Percentiles rank a stretch among this genome's conserved stretches.
Conservation (phyloP, 1,139 yeast species). For the Saccharomyces hybrid region DNA sequence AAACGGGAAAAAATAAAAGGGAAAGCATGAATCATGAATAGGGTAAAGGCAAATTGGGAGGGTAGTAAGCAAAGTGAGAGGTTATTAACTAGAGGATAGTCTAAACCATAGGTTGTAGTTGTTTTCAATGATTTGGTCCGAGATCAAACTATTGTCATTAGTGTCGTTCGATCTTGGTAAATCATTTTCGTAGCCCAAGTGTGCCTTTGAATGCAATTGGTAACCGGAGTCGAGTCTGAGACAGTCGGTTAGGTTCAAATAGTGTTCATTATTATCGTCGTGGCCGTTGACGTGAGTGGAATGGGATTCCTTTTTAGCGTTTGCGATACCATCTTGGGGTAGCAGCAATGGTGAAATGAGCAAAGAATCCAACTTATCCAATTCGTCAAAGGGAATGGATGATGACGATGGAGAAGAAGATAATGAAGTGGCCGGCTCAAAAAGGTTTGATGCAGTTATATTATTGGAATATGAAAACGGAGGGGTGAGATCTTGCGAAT, state of each 20-base stretch:
- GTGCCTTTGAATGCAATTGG: slow-evolving; percentile 1
- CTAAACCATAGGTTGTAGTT: slow-evolving; percentile 16
- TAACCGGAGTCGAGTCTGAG: neutral
- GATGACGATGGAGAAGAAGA: neutral
- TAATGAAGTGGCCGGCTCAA: neutral
- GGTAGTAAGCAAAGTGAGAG: neutral
- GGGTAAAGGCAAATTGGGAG: neutral
- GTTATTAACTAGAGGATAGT: neutral
- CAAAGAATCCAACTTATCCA: slow-evolving; percentile 1
- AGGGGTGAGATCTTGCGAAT: neutral
- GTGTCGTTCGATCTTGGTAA: neutral
- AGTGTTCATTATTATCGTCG: neutral
- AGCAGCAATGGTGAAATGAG: slow-evolving; percentile 4
- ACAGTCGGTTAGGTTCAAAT: neutral
- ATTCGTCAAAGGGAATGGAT: neutral
- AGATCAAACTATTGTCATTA: neutral
- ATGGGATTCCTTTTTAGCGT: neutral
- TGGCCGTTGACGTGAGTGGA: neutral
- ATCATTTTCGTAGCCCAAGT: neutral
- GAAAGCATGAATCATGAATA: neutral
- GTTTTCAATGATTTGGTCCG: slow-evolving; percentile 14
- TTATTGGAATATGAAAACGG: neutral
- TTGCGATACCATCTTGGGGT: neutral
- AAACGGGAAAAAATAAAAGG: neutral
- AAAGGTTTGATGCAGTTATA: neutral